Evolutionary conservation across 2,329 filamentous ascomycete genomes (phyloP).

Genomic region (Huntiella abstrusa): DNA sequence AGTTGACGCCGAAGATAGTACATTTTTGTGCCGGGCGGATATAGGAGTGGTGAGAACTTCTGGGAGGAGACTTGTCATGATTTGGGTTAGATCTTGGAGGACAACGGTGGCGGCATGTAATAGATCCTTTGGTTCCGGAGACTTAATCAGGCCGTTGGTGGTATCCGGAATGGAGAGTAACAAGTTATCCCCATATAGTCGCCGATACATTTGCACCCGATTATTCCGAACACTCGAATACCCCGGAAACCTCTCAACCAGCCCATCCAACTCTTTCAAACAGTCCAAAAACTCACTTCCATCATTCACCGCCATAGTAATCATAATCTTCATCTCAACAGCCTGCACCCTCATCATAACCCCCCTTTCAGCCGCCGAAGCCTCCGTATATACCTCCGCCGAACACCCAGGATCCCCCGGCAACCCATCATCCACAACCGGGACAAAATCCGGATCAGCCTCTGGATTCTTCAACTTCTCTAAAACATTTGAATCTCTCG

Average conservation of each 20-base stretch:
- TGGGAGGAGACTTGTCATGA: slow-evolving; percentile 41
- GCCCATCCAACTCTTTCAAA: slow-evolving; percentile 29
- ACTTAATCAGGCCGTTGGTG: slow-evolving; percentile 23
- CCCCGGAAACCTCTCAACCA: slow-evolving; percentile 38
- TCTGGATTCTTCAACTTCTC: slow-evolving; percentile 51
- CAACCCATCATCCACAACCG: slow-evolving; percentile 34
- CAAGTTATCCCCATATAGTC: slow-evolving; percentile 43
- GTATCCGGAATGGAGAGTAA: slow-evolving; percentile 25
- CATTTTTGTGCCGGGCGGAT: slow-evolving; percentile 44
- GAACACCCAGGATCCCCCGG: slow-evolving; percentile 39
- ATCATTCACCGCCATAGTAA: slow-evolving; percentile 20
- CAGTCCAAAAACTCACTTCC: slow-evolving; percentile 22
- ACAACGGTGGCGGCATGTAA: slow-evolving; percentile 22
- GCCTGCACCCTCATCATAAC: slow-evolving; percentile 36
- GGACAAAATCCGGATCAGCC: slow-evolving; percentile 33
- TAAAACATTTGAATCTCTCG: slow-evolving; percentile 41
- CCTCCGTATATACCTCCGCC: slow-evolving; percentile 26
- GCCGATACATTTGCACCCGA: slow-evolving; percentile 46
- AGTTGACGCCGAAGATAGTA: slow-evolving; percentile 51
- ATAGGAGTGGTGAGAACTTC: slow-evolving; percentile 29
- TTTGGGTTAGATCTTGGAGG: slow-evolving; percentile 35
- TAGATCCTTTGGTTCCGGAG: slow-evolving; percentile 21
- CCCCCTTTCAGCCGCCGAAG: slow-evolving; percentile 31
- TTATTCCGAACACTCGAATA: slow-evolving; percentile 64
- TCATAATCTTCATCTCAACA: slow-evolving; percentile 33